Evolutionary conservation across 768 basidiomycete species (phyloP).

Genomic region (Boletus vermiculosoides): DNA sequence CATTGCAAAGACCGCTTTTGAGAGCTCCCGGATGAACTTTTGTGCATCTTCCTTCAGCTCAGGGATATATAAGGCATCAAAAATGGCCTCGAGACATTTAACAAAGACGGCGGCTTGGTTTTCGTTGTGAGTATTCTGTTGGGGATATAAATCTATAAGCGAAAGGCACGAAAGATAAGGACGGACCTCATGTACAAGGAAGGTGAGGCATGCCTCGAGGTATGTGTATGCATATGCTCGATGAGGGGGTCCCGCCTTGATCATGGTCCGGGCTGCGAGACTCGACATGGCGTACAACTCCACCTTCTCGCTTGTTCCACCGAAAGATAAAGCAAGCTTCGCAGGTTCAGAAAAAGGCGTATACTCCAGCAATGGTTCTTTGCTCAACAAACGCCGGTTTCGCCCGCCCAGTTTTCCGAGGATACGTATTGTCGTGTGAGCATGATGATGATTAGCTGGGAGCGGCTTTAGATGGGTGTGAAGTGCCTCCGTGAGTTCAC

Average conservation of each 20-base stretch:
- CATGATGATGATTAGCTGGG: constrained; percentile 84
- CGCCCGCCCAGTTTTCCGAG: constrained; percentile 95
- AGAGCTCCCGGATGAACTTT: constrained; percentile 65
- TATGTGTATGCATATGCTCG: constrained; percentile 62
- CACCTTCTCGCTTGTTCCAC: constrained; percentile 59
- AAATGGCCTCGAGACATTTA: constrained; percentile 68
- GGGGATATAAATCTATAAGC: constrained; percentile 7
- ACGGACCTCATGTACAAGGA: constrained; percentile 73
- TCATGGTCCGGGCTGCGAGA: constrained; percentile 64
- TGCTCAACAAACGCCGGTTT: constrained; percentile 82
- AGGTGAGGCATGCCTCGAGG: constrained; percentile 68
- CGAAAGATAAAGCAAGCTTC: constrained; percentile 70
- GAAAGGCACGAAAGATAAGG: neutral
- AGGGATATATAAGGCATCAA: constrained; percentile 68
- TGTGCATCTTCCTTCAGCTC: constrained; percentile 72
- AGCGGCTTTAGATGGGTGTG: constrained; percentile 88
- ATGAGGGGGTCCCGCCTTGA: constrained; percentile 41
- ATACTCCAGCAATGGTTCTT: constrained; percentile 75
- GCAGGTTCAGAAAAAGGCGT: constrained; percentile 68
- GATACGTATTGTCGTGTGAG: constrained; percentile 94
- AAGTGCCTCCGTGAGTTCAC: constrained; percentile 93
- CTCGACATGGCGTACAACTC: constrained; percentile 63
- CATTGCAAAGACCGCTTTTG: constrained; percentile 65
- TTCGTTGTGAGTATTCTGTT: constrained; percentile 66
- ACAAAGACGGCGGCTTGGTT: constrained; percentile 76